These are phyloP conservation scores for Lenzites betulinus DNA, from an alignment of 768 basidiomycete genomes.

Conservation along the genomic window DNA sequence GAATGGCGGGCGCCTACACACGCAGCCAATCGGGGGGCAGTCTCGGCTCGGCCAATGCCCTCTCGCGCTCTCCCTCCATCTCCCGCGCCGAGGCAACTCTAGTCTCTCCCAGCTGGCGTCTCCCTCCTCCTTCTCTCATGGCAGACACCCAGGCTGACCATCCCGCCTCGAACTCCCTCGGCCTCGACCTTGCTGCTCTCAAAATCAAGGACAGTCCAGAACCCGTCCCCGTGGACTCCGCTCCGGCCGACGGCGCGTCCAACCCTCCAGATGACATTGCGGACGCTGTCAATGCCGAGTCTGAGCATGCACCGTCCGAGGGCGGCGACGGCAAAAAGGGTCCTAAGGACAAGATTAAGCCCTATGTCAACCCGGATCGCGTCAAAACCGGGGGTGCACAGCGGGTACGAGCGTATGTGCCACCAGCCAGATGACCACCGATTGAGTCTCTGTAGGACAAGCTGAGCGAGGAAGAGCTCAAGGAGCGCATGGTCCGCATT, in stretches of 20 bases:
- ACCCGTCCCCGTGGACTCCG: constrained; percentile 1
- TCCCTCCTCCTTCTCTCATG: constrained; percentile 17
- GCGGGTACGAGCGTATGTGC: constrained; percentile 50
- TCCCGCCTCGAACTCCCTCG: constrained; percentile 61
- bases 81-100: constrained; percentile 16
- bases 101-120: constrained; percentile 14
- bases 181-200: constrained; percentile 64
- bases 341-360: constrained; percentile 56
- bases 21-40: not conserved
- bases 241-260: not conserved
- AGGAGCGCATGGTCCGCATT: constrained; percentile 69
- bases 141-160: constrained; percentile 40
- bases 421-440: not conserved
- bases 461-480: constrained; percentile 64
- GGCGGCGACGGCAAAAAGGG: constrained; percentile 21
- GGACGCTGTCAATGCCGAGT: constrained; percentile 2
- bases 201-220: constrained; percentile 36
- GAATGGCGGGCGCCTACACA: constrained; percentile 14
- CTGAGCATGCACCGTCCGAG: not conserved
- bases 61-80: not conserved
- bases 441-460: constrained; percentile 53
- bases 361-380: constrained; percentile 82
- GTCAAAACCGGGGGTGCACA: constrained; percentile 80
- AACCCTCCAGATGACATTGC: constrained; percentile 16
- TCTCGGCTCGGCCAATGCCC: constrained; percentile 14